Evolutionary conservation across 352 stramenopile species (phyloP).

Genomic region (Phytophthora capsici): DNA sequence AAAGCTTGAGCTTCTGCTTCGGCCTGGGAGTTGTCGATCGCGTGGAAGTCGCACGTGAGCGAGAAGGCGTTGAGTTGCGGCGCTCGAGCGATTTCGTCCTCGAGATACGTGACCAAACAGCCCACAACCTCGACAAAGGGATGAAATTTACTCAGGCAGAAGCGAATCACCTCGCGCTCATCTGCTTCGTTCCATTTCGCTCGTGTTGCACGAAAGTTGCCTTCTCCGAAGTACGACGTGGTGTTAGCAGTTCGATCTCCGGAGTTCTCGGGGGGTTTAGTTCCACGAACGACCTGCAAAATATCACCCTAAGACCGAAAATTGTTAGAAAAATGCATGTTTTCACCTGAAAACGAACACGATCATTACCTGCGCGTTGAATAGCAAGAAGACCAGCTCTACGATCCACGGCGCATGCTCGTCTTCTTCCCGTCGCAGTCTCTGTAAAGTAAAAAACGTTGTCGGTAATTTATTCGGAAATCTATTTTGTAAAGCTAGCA

Average conservation of each 20-base stretch:
- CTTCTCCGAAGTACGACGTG: constrained; percentile 39
- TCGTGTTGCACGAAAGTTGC: constrained; percentile 42
- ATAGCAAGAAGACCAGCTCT: constrained; percentile 57
- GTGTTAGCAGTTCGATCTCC: background rate
- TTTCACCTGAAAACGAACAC: too few species aligned
- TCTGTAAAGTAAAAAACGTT: constrained; percentile 8
- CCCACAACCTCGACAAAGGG: constrained; percentile 58
- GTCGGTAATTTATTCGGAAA: too few species aligned
- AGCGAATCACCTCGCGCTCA: constrained; percentile 48
- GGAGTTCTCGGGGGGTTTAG: constrained; percentile 7
- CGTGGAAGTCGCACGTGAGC: constrained; percentile 47
- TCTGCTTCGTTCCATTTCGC: constrained; percentile 48
- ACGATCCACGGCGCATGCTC: constrained; percentile 48
- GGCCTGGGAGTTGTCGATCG: constrained; percentile 29
- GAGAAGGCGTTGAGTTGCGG: constrained; percentile 54
- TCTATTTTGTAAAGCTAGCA: background rate
- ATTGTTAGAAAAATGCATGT: background rate
- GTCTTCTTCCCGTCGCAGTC: constrained; percentile 43
- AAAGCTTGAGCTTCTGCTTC: constrained; percentile 36
- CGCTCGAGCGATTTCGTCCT: constrained; percentile 56
- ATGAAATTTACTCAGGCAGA: constrained; percentile 49
- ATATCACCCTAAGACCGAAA: constrained; percentile 40
- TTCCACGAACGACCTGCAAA: constrained; percentile 48
- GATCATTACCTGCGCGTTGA: constrained; percentile 53
- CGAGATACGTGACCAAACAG: constrained; percentile 49